Percentiles rank a stretch among this genome's conserved stretches.
Evolutionary conservation across 2,329 filamentous ascomycete species (phyloP).

Genomic region (Hypoxylon sp.): DNA sequence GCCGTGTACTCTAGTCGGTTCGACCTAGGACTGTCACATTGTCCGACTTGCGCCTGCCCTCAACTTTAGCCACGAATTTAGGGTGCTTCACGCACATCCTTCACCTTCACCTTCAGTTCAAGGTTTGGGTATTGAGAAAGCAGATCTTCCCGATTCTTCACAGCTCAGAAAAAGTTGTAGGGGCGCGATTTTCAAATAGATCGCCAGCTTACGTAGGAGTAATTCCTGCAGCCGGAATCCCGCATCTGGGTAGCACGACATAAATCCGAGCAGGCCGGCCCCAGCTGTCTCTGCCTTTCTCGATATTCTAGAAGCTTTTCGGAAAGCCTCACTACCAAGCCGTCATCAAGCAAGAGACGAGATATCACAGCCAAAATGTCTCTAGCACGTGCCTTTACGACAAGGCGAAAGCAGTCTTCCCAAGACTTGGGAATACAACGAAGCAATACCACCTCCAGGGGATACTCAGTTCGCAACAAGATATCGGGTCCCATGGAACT

Average conservation of each 20-base stretch:
- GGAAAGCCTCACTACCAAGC: slow-evolving; percentile 11
- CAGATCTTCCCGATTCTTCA: slow-evolving; percentile 7
- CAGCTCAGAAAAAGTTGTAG: slow-evolving; percentile 31
- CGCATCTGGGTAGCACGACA: slow-evolving; percentile 33
- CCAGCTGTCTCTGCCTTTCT: slow-evolving; percentile 20
- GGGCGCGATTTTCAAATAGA: slow-evolving; percentile 22
- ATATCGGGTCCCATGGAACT: slow-evolving; percentile 91
- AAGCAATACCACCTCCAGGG: slow-evolving; percentile 62
- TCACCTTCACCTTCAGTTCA: slow-evolving; percentile 7
- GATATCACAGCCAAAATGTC: slow-evolving; percentile 60
- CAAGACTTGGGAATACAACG: slow-evolving; percentile 58
- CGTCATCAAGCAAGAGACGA: slow-evolving; percentile 6
- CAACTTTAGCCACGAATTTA: slow-evolving; percentile 29
- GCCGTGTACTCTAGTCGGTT: slow-evolving; percentile 29
- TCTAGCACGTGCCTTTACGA: slow-evolving; percentile 78
- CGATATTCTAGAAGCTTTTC: slow-evolving; percentile 35
- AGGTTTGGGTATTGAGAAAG: slow-evolving; percentile 24
- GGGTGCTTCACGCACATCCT: slow-evolving; percentile 24
- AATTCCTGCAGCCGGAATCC: slow-evolving; percentile 30
- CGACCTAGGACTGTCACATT: slow-evolving; percentile 39
- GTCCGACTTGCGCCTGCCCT: slow-evolving; percentile 31
- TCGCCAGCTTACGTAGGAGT: slow-evolving; percentile 29
- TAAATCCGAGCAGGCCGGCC: slow-evolving; percentile 36
- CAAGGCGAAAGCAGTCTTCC: slow-evolving; percentile 71
- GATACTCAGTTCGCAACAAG: slow-evolving; percentile 68